Percentiles rank a stretch among this genome's conserved stretches.
These are phyloP conservation scores for Fusarium pilosicola DNA, from an alignment of 2,329 filamentous ascomycete genomes.

Conservation along the genomic window DNA sequence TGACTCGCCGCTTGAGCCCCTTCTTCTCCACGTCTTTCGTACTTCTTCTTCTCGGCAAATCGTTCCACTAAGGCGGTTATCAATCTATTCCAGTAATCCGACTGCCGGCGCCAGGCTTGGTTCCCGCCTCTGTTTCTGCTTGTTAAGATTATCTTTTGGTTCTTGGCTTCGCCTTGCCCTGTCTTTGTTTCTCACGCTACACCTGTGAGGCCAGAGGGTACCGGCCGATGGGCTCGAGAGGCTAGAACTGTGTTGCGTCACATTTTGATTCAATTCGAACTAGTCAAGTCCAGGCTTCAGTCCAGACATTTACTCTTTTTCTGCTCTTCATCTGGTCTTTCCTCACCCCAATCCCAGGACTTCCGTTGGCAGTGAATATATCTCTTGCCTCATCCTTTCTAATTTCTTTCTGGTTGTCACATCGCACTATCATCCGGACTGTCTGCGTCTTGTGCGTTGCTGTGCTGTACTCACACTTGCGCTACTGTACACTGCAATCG, in stretches of 20 bases:
- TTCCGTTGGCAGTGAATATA: not conserved
- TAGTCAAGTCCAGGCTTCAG: not conserved
- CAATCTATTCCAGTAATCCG: slow-evolving; percentile 22
- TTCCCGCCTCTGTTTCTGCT: slow-evolving; percentile 21
- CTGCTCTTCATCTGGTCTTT: slow-evolving; percentile 5
- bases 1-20: slow-evolving; percentile 34
- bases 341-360: not conserved
- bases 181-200: slow-evolving; percentile 6
- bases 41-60: slow-evolving; percentile 25
- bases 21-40: slow-evolving; percentile 31
- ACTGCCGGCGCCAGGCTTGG: slow-evolving; percentile 36
- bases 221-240: not conserved
- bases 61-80: slow-evolving; percentile 21
- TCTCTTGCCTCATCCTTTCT: not conserved
- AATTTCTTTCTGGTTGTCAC: slow-evolving; percentile 3
- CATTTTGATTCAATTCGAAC: slow-evolving; percentile 7
- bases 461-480: not conserved
- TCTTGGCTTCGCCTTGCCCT: slow-evolving; percentile 25
- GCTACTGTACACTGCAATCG: slow-evolving; percentile 28
- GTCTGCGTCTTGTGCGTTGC: not conserved
- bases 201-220: slow-evolving; percentile 12
- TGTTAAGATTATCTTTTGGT: slow-evolving; percentile 1
- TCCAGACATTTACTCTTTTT: not conserved
- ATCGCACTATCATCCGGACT: slow-evolving; percentile 24
- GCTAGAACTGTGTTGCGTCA: not conserved